Evolutionary conservation across 164 flowering plant genomes (phyloP).

Genomic region (Magnolia officinalis): DNA sequence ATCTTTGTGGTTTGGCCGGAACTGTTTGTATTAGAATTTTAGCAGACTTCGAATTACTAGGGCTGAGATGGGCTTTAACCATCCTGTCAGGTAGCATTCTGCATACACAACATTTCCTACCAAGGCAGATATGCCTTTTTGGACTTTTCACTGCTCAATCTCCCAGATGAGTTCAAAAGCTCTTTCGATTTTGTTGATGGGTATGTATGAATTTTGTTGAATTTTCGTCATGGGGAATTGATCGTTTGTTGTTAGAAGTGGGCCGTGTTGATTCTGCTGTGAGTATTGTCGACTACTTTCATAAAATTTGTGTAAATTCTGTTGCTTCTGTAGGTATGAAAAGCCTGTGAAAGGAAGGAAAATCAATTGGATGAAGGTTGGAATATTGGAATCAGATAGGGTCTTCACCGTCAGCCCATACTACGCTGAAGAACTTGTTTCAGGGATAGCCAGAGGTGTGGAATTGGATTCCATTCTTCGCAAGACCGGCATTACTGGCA

Average conservation of each 20-base stretch:
- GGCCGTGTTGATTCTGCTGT: neutral
- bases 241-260: neutral
- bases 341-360: slow-evolving; percentile 91
- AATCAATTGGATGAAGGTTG: slow-evolving; percentile 98
- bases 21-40: neutral
- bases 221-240: neutral
- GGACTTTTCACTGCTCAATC: slow-evolving; percentile 68
- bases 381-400: slow-evolving; percentile 59
- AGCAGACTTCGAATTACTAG: neutral
- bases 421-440: slow-evolving; percentile 75
- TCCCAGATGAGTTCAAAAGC: slow-evolving; percentile 59
- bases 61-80: neutral
- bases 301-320: neutral
- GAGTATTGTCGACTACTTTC: too few species aligned
- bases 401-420: slow-evolving; percentile 81
- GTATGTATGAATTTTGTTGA: slow-evolving; percentile 26
- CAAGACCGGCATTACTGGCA: slow-evolving; percentile 47
- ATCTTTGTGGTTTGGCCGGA: neutral
- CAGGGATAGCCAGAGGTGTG: slow-evolving; percentile 65
- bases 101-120: slow-evolving; percentile 91
- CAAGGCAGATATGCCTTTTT: slow-evolving; percentile 84
- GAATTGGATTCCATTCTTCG: slow-evolving; percentile 62
- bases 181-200: slow-evolving; percentile 92
- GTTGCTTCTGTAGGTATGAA: slow-evolving; percentile 41
- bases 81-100: slow-evolving; percentile 58